Base-by-base conservation (phyloP, 495 filamentous ascomycete genomes). In the Bombardia bombarda region DNA sequence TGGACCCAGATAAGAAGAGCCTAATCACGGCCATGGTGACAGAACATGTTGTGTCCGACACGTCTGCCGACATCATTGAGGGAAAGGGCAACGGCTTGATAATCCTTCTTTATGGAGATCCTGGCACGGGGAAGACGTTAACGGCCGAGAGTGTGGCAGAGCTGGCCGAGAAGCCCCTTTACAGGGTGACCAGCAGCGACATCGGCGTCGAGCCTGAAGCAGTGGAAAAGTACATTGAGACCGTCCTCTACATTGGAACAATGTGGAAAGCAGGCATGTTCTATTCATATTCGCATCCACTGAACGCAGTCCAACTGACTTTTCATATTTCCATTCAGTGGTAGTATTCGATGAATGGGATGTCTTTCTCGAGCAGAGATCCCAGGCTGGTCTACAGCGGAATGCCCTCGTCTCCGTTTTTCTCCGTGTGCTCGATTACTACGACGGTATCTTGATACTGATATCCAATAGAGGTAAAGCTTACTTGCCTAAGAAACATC, bases 61-160 rank as follows among this genome's bases (percentile, higher is more conserved):
- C 46, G 36, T 51, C 46, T 0, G 66, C 59, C 4, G 69, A 72
- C 45, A 37, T 73, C 1, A 69, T 73, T 8, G 46, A 50, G 10
- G 61, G 62, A 16, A 77, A 77, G 47, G 77, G 74, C 2, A 70
- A 69, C 19, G 75, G 74, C 7, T 25, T 40, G 7, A 40, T 40
- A 23, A 40, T 40, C n/a, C 26, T 40, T 2, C 24, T 40, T 9
- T 70, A 74, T 33, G 75, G 74, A 2, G 57, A 53, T 1, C 72
- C 74, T 1, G 73, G 73, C 0, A 65, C 65, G 3, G 74, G 74
- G 0, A 78, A 80, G 43, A 78, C 76, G 1, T 46, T 71, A 0
- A 79, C 75, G 0, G 73, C 73, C 1, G 65, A 66, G 18, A 57
- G 57, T 23, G 63, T 78, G 2, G 73, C 77, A 0, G 71, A 77